Base-by-base conservation (phyloP, 1,284 basidiomycete species). In the Coniferiporia weirii region DNA sequence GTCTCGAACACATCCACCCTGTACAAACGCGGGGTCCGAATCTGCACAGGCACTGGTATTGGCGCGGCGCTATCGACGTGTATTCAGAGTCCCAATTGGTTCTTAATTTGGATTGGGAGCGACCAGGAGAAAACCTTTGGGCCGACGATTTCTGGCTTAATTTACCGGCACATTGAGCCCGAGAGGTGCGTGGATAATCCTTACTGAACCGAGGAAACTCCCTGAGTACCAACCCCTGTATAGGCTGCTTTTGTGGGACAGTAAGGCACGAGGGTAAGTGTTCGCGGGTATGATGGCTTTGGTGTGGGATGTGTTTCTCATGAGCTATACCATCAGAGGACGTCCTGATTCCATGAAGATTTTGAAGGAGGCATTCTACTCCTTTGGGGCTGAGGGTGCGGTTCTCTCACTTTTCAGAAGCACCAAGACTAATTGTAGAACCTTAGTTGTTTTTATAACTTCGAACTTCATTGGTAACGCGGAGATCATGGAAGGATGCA, bases 81-180 rank as follows among this genome's bases (percentile, higher is more conserved):
- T 65, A 75, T 88, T 43, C 87, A 89, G 68, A 85, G 83, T 8
- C 78, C 79, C 4, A 64, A 85, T 70, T 89, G 87, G 87, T 89
- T 80, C 70, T 75, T 89, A 58, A 89, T 90, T 64, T 89, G 87
- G 87, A 89, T 90, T 62, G 86, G 85, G 82, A 67, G 64, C 77
- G 85, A 88, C 67, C 85, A 87, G 70, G 83, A 87, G 70, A 87
- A 85, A 74, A 89, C 87, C 0, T 89, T 89, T 65, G 87, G 87
- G 12, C 83, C 85, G 43, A 89, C 87, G 38, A 86, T 90, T 63
- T 81, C 78, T 63, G 80, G 81, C 17, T 76, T 90, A 52, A 88
- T 90, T 64, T 78, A 82, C 66, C 76, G 79, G 58, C 77, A 87
- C 66, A 74, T 90, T 45, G 83, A 77, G 61, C 84, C 85, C 43